Evolutionary conservation across 2,329 filamentous ascomycete species (phyloP).

Genomic region (Colletotrichum lindemuthianum): DNA sequence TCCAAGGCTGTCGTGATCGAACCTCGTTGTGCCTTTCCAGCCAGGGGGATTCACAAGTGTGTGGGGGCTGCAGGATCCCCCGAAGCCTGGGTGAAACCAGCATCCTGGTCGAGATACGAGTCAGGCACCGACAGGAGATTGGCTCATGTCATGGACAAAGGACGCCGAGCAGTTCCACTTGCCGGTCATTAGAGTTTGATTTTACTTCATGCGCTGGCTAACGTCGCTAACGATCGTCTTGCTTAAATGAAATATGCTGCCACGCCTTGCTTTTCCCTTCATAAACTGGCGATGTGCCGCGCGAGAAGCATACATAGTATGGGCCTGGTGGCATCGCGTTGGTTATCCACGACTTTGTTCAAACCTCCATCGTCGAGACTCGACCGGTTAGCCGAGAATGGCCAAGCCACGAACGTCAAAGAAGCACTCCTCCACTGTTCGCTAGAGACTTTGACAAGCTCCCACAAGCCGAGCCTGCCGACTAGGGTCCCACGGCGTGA

Average conservation of each 20-base stretch:
- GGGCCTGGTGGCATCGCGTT: too few species aligned
- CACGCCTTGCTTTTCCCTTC: slow-evolving; percentile 12
- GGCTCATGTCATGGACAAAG: slow-evolving; percentile 17
- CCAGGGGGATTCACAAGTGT: slow-evolving; percentile 22
- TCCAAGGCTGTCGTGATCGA: slow-evolving; percentile 33
- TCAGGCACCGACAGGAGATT: slow-evolving; percentile 29
- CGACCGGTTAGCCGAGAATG: too few species aligned
- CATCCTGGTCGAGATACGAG: slow-evolving; percentile 27
- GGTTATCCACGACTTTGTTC: not conserved
- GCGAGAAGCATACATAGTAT: too few species aligned
- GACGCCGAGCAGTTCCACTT: slow-evolving; percentile 27
- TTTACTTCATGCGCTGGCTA: slow-evolving; percentile 34
- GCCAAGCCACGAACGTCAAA: too few species aligned
- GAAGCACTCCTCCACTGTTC: not conserved
- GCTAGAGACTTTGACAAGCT: slow-evolving; percentile 13
- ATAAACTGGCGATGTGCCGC: not conserved
- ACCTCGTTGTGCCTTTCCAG: slow-evolving; percentile 10
- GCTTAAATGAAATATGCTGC: slow-evolving; percentile 11
- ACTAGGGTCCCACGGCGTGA: slow-evolving; percentile 18
- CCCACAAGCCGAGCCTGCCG: slow-evolving; percentile 32
- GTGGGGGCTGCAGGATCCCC: slow-evolving; percentile 24
- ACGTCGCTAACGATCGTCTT: slow-evolving; percentile 25
- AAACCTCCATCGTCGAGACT: not conserved
- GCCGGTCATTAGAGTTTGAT: slow-evolving; percentile 33
- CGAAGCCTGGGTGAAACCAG: slow-evolving; percentile 31